A percentile compares a stretch with the other conserved stretches of the same genome.
phyloP scores from a whole-genome alignment of 345 rosid species.

The Excoecaria agallocha region DNA sequence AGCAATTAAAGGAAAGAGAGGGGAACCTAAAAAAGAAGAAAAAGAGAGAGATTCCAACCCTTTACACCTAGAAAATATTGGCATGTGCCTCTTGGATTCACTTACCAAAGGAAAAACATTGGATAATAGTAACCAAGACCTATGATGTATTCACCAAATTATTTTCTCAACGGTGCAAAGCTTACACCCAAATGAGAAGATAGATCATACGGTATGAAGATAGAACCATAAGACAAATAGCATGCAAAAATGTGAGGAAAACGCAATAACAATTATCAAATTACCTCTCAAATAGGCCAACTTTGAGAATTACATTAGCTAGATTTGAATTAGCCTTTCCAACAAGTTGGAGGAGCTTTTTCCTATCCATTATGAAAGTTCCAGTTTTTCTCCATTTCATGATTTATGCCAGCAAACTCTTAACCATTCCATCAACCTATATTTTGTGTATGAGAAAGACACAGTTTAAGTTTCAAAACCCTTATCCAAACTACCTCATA shows the following conservation, averaged over 20 bases:
- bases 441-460: background rate
- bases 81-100: background rate
- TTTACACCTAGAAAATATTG: background rate
- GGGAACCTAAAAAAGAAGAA: background rate
- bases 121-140: background rate
- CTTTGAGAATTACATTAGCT: conserved; percentile 92
- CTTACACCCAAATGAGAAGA: background rate
- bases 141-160: background rate
- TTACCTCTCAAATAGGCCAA: conserved; percentile 94
- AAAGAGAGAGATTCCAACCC: background rate
- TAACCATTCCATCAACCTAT: conserved; percentile 89
- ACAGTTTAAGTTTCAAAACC: conserved; percentile 1
- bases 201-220: background rate
- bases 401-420: conserved; percentile 92
- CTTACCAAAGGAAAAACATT: background rate
- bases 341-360: conserved; percentile 79
- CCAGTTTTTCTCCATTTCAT: conserved; percentile 84
- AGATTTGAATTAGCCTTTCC: conserved; percentile 97
- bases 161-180: background rate
- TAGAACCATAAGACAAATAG: background rate
- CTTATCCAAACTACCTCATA: background rate
- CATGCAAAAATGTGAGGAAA: background rate
- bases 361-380: conserved; percentile 92
- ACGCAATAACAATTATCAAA: background rate
- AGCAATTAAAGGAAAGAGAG: background rate